Evolutionary conservation across 2,329 filamentous ascomycete genomes (phyloP), one percentile per base, ranked within the genome.

Genomic region (Colletotrichum sp.): DNA sequence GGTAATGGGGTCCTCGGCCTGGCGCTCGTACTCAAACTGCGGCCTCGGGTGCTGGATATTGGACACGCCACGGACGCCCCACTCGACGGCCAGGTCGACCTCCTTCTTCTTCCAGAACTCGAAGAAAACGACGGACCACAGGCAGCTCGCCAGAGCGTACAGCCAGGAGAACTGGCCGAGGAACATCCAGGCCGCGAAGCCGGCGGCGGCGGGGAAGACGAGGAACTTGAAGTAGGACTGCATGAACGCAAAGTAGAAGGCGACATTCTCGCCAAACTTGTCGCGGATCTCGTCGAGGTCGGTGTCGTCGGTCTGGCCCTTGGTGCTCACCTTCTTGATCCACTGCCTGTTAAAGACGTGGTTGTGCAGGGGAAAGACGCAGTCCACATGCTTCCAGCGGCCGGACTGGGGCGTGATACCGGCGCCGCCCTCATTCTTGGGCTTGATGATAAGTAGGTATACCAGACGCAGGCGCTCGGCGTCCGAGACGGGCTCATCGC

Each of bases 21-120:
- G 93, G 77, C 92, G 92, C 71, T 98, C 95, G 85, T 95, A 95
- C 79, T 91, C 86, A 84, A 98, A 99, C 80, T 96, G 91, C 44
- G 92, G 90, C 63, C 96, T 91, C 78, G 93, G 94, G 59, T 92
- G 92, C 81, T 98, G 95, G 69, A 98, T 95, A 66, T 89, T 90
- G 6, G 95, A 96, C 2, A 98, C 96, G 8, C 95, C 94, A 67
- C 94, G 93, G 5, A 98, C 96, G 16, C 95, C 94, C 96, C 96
- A 99, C 80, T 95, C 92, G 18, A 98, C 92, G 10, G 94, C 93
- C 9, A 99, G 88, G 81, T 99, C 96, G 2, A 93, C 89, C 84
- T 99, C 95, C 83, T 98, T 95, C 80, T 96, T 94, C 87, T 98
- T 98, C 96, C 96, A 99, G 85, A 95, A 98, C 83, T 99, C 96